Evolutionary conservation across 768 basidiomycete genomes (phyloP), one percentile per base, ranked within the genome.

Genomic region (Mycena haematopus): DNA sequence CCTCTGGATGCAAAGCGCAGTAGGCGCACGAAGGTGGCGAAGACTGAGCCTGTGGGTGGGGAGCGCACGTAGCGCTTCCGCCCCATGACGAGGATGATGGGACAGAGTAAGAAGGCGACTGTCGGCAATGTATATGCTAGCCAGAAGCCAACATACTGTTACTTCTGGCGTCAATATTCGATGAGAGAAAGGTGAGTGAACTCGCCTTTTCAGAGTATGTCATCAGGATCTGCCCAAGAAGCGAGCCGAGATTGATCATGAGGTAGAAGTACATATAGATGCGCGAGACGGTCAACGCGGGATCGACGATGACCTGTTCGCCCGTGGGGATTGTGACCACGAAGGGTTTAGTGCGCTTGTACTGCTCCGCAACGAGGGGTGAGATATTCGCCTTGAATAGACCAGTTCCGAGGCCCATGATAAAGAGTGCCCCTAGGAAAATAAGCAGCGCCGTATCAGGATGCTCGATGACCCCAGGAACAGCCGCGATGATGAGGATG

Each of bases 311-410:
- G 52, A 93, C 90, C 14, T 85, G 77, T 69, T 91, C 89, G 27
- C 91, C 91, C 29, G 61, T 74, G 56, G 76, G 79, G 2, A 78
- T 82, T 10, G 78, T 81, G 4, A 68, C 42, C 33, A 90, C 75
- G 72, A 86, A 90, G 17, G 79, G 76, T 63, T n/a, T 81, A 84
- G 50, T 80, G 77, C 52, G 75, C 15, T 11, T 80, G 70, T 89
- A 88, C 69, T 93, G 91, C 70, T 93, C 91, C 6, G 91, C 91
- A 35, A 93, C 80, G 67, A 93, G 77, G 2, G 91, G 91, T 0
- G 87, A 88, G 62, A 93, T 86, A 72, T 91, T 92, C 2, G 86
- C 74, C 75, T 92, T 92, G 82, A 92, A 90, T 25, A 86, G 77
- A 11, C 89, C 90, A 13, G 89, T 82, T 19, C 89, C 82, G 3